Base-by-base conservation (phyloP, 169 alveolate species). In the Plasmodium gallinaceum region DNA sequence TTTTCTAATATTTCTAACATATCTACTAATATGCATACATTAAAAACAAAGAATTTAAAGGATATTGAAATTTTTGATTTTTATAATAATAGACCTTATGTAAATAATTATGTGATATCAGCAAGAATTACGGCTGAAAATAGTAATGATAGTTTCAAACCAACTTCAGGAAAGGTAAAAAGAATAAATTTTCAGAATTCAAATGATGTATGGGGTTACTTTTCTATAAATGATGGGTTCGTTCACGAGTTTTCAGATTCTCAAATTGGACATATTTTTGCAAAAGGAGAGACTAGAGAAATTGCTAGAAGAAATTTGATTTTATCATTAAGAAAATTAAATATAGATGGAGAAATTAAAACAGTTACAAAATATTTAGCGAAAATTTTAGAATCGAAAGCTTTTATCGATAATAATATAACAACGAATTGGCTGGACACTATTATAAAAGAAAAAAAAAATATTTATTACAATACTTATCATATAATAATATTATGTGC, bases 211-310 rank as follows among this genome's bases (percentile, higher is more conserved):
- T 95, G 97, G 97, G 97, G 97, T 0, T 95, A 95, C 66, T 95
- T 95, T 65, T 93, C 96, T 16, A 93, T 95, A 39, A 85, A 95
- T 22, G 88, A 91, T 24, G 98, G 98, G 14, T 94, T 93, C 45
- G 94, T 96, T 64, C 97, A 95, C 70, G 96, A 94, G 88, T 95
- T 90, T 88, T 95, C 98, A 6, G 98, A 96, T 85, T 94, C 97
- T n/a, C 98, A 96, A 90, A 94, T 96, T 61, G 98, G 98, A 0
- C 98, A 96, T 92, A 92, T 96, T 45, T 96, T 96, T 66, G 96
- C 97, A 43, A 90, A 91, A 62, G 98, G 98, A 14, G 90, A 73
- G 43, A 89, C 93, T 32, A 93, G 95, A 37, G 95, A 96, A 72
- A 89, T 88, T 18, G 96, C 96, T 6, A 93, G 95, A 45, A 88